These are phyloP conservation scores for Lipomyces sp. DNA, from an alignment of 805 yeast genomes.

Conservation along the genomic window DNA sequence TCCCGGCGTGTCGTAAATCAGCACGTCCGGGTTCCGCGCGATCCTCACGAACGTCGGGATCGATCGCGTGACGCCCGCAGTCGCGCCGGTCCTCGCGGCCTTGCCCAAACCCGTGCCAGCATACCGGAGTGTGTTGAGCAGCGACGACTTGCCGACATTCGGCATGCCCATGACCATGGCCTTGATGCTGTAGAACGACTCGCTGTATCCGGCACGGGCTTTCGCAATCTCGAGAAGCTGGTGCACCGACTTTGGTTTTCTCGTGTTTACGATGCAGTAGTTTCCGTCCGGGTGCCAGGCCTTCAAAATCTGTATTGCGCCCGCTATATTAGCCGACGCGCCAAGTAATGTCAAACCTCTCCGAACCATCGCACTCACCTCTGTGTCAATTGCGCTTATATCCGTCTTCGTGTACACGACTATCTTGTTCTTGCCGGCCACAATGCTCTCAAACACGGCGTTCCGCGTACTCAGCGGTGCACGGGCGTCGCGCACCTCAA, in stretches of 20 bases:
- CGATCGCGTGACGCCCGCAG: slow-evolving; percentile 84
- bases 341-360: background rate
- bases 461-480: slow-evolving; percentile 86
- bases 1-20: slow-evolving; percentile 89
- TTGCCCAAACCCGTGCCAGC: slow-evolving; percentile 45
- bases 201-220: slow-evolving; percentile 6
- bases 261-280: slow-evolving; percentile 58
- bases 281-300: slow-evolving; percentile 51
- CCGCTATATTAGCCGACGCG: background rate
- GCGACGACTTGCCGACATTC: slow-evolving; percentile 91
- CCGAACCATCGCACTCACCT: slow-evolving; percentile 3
- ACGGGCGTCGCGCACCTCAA: slow-evolving; percentile 84
- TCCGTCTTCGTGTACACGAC: slow-evolving; percentile 78
- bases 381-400: slow-evolving; percentile 47
- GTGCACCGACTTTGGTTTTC: slow-evolving; percentile 49
- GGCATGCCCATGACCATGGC: slow-evolving; percentile 90
- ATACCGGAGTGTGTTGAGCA: slow-evolving; percentile 70
- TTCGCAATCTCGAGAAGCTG: slow-evolving; percentile 51
- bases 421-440: slow-evolving; percentile 53
- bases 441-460: slow-evolving; percentile 65
- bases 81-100: slow-evolving; percentile 81
- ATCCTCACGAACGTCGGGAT: slow-evolving; percentile 74
- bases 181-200: slow-evolving; percentile 77
- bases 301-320: slow-evolving; percentile 35
- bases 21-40: slow-evolving; percentile 56